phyloP scores from a whole-genome alignment of 768 basidiomycete genomes.

The Kwoniella botswanensis region DNA sequence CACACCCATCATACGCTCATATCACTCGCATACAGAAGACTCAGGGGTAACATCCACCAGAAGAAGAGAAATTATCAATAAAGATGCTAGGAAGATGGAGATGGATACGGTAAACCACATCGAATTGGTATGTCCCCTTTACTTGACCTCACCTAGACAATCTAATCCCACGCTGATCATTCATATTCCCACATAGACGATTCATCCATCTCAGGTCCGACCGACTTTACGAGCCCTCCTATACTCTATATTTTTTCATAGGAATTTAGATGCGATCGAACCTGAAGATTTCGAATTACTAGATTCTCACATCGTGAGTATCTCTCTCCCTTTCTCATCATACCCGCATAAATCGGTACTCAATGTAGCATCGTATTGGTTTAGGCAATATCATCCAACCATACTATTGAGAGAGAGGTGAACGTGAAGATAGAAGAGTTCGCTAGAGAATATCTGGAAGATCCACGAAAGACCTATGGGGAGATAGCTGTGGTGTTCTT shows the following conservation, averaged over 20 bases:
- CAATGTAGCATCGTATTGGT: background rate
- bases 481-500: constrained; percentile 51
- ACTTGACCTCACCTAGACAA: background rate
- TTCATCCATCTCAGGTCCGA: constrained; percentile 33
- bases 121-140: constrained; percentile 21
- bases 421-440: constrained; percentile 30
- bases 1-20: background rate
- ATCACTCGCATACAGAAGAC: background rate
- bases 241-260: constrained; percentile 48
- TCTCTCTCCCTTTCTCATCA: background rate
- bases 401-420: constrained; percentile 19
- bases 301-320: constrained; percentile 45
- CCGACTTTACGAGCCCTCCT: constrained; percentile 37
- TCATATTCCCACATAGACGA: constrained; percentile 23
- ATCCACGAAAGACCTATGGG: background rate
- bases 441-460: constrained; percentile 14
- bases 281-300: constrained; percentile 44
- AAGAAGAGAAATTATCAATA: background rate
- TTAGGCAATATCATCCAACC: constrained; percentile 13
- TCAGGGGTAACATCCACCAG: background rate
- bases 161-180: background rate
- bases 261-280: constrained; percentile 40
- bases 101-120: constrained; percentile 31
- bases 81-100: background rate
- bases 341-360: too few relatives aligned